Conservation (phyloP, 164 flowering plant genomes). For the Sextonia rubra region DNA sequence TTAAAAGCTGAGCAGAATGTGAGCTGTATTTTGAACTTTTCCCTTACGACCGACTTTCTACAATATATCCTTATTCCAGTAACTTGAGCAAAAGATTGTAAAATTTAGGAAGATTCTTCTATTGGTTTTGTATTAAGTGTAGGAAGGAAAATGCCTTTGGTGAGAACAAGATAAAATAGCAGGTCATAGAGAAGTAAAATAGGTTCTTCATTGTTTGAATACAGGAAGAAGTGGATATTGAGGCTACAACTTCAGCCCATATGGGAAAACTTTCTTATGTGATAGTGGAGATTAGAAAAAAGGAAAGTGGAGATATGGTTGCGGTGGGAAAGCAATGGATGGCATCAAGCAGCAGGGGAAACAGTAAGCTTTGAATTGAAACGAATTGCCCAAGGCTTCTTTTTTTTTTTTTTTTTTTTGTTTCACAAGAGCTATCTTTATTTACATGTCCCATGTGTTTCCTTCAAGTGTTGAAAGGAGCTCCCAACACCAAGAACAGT, state of each 20-base stretch:
- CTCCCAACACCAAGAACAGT: too few relatives aligned
- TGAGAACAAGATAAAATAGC: too few relatives aligned
- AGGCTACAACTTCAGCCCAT: constrained; percentile 23
- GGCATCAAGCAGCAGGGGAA: background rate
- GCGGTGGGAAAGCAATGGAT: constrained; percentile 48
- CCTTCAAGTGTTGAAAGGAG: too few relatives aligned
- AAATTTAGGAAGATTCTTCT: background rate
- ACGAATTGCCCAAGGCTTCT: background rate
- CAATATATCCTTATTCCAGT: too few relatives aligned
- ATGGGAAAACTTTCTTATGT: constrained; percentile 23
- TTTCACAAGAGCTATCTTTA: too few relatives aligned
- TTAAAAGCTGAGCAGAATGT: too few relatives aligned
- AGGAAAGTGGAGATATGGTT: constrained; percentile 25
- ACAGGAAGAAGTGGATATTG: constrained; percentile 43
- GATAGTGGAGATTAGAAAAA: constrained; percentile 32
- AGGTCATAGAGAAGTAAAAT: background rate
- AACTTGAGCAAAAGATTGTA: too few relatives aligned
- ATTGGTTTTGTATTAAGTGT: background rate
- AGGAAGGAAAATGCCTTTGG: background rate
- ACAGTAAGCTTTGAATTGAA: constrained; percentile 2
- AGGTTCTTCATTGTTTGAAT: background rate
- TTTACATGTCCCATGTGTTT: too few relatives aligned
- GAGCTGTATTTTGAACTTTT: too few relatives aligned
- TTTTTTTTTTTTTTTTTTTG: too few relatives aligned
- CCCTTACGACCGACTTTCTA: too few relatives aligned